These are phyloP conservation scores for Barnettozyma salicaria DNA, from an alignment of 805 yeast species.

Conservation along the genomic window DNA sequence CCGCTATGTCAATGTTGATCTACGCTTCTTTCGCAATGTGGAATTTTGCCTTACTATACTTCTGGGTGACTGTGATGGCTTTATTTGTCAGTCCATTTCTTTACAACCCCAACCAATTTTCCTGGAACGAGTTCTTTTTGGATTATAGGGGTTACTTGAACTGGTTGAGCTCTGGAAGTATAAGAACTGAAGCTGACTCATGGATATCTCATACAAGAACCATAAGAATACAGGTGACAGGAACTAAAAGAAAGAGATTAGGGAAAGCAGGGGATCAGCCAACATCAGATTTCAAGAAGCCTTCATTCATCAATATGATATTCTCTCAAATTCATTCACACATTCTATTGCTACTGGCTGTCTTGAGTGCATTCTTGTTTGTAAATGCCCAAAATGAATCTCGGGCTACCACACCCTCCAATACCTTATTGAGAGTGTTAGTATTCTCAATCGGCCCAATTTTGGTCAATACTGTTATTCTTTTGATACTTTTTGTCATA, in stretches of 20 bases:
- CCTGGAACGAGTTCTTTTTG: slow-evolving; percentile 55
- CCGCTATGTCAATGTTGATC: slow-evolving; percentile 44
- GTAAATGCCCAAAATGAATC: slow-evolving; percentile 48
- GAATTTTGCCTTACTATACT: slow-evolving; percentile 49
- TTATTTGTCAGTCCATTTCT: slow-evolving; percentile 54
- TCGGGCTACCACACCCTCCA: slow-evolving; percentile 30
- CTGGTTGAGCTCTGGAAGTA: slow-evolving; percentile 46
- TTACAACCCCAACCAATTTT: slow-evolving; percentile 62
- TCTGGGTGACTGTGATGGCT: slow-evolving; percentile 56
- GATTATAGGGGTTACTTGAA: slow-evolving; percentile 46
- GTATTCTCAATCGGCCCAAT: slow-evolving; percentile 46
- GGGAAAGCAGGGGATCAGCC: slow-evolving; percentile 35
- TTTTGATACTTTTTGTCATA: slow-evolving; percentile 35
- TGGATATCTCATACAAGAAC: slow-evolving; percentile 47
- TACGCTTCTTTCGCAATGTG: slow-evolving; percentile 59
- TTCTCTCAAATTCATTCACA: slow-evolving; percentile 37
- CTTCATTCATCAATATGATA: slow-evolving; percentile 41
- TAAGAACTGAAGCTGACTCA: slow-evolving; percentile 27
- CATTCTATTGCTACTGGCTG: slow-evolving; percentile 28
- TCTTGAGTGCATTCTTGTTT: slow-evolving; percentile 45
- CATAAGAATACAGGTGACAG: slow-evolving; percentile 49
- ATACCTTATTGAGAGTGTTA: slow-evolving; percentile 38
- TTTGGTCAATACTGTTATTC: slow-evolving; percentile 34
- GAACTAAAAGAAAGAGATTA: slow-evolving; percentile 42
- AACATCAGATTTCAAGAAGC: slow-evolving; percentile 41